Percentiles rank a stretch among this genome's conserved stretches.
Conservation (phyloP, 352 stramenopile species). For the Pythium dissotocum region DNA sequence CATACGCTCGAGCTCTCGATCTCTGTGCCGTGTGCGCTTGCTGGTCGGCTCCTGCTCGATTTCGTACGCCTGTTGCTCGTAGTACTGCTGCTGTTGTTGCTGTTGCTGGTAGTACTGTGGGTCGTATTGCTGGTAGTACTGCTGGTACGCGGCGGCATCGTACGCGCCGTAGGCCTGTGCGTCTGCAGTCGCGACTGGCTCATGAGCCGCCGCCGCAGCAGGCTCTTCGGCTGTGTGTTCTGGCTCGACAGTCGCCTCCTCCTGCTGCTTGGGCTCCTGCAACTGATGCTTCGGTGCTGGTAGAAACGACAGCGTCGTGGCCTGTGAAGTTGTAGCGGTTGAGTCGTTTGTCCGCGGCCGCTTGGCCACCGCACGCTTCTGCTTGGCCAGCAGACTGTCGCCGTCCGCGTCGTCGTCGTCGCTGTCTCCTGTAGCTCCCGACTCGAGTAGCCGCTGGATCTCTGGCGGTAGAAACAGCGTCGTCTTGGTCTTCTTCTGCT, state of each 20-base stretch:
- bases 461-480: constrained; percentile 33
- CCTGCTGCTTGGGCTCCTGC: constrained; percentile 13
- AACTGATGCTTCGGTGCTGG: constrained; percentile 57
- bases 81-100: constrained; percentile 35
- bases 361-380: constrained; percentile 43
- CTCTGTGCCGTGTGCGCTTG: constrained; percentile 55
- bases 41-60: constrained; percentile 48
- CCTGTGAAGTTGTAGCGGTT: background rate
- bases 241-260: background rate
- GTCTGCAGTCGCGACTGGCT: background rate
- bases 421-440: constrained; percentile 17
- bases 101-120: constrained; percentile 47
- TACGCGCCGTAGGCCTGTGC: background rate
- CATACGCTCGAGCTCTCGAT: constrained; percentile 70
- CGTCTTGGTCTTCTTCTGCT: constrained; percentile 51
- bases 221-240: background rate
- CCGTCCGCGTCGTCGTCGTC: constrained; percentile 34
- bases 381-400: constrained; percentile 51
- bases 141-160: constrained; percentile 36
- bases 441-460: constrained; percentile 31
- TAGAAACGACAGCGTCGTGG: constrained; percentile 50
- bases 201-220: background rate
- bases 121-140: constrained; percentile 42
- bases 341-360: constrained; percentile 20
- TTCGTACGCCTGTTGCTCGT: constrained; percentile 39